These are phyloP conservation scores for Hypoxylon sp. DNA, from an alignment of 2,329 filamentous ascomycete species.

Conservation along the genomic window DNA sequence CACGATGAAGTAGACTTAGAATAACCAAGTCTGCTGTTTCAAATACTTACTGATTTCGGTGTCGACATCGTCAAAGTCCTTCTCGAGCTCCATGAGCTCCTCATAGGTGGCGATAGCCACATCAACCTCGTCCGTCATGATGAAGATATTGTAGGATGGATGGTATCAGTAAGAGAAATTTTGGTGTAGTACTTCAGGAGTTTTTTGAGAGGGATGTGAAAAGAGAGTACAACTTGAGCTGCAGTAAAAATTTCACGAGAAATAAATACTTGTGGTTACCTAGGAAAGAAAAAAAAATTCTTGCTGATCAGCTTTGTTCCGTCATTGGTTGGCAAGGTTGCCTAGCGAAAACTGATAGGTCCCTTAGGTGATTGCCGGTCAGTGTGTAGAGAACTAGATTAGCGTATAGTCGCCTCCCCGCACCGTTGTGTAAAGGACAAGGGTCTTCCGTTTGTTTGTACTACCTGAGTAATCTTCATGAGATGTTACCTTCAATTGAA, in stretches of 20 bases:
- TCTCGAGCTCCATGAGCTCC: constrained; percentile 80
- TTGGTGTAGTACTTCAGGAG: not conserved
- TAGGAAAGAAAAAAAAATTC: constrained; percentile 37
- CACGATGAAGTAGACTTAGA: constrained; percentile 6
- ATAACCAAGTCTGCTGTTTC: not conserved
- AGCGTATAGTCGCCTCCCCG: too few relatives aligned
- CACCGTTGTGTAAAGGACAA: too few relatives aligned
- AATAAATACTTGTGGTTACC: constrained; percentile 14
- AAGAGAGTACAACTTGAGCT: not conserved
- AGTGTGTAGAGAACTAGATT: too few relatives aligned
- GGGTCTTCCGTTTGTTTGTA: too few relatives aligned
- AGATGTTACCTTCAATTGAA: too few relatives aligned
- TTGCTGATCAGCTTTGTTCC: constrained; percentile 28
- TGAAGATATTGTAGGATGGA: not conserved
- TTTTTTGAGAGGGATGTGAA: not conserved
- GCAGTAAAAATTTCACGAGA: constrained; percentile 5
- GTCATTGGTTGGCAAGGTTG: constrained; percentile 33
- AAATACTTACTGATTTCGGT: constrained; percentile 76
- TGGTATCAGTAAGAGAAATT: not conserved
- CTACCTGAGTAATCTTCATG: too few relatives aligned
- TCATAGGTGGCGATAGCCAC: constrained; percentile 67
- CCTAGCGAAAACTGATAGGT: too few relatives aligned
- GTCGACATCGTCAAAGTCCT: constrained; percentile 85
- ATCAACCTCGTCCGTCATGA: constrained; percentile 36
- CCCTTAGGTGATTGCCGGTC: too few relatives aligned